These are phyloP conservation scores for Trametes cingulata DNA, from an alignment of 768 basidiomycete species.

Conservation along the genomic window DNA sequence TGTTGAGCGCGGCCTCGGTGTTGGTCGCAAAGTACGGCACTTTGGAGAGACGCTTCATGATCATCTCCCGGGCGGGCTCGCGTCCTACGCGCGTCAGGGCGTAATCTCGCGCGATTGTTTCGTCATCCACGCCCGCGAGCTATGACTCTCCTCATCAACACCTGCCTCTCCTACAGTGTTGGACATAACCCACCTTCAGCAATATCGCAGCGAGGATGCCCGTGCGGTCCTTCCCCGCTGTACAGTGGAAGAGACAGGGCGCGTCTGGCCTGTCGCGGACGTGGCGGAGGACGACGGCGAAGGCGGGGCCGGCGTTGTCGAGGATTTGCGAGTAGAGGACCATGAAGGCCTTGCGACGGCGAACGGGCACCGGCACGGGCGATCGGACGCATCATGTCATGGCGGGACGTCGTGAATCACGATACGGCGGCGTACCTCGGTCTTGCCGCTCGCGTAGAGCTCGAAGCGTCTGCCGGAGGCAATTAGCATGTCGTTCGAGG, in stretches of 20 bases:
- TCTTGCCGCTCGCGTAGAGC: slow-evolving; percentile 78
- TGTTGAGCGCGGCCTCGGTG: slow-evolving; percentile 75
- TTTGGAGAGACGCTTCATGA: slow-evolving; percentile 65
- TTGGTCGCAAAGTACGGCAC: slow-evolving; percentile 76
- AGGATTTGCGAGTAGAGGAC: slow-evolving; percentile 80
- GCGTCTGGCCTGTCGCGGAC: slow-evolving; percentile 68
- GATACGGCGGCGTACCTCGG: slow-evolving; percentile 52
- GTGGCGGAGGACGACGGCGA: slow-evolving; percentile 71
- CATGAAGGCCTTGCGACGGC: slow-evolving; percentile 66
- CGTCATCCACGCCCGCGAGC: slow-evolving; percentile 74
- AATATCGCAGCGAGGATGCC: slow-evolving; percentile 74
- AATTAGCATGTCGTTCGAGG: neutral
- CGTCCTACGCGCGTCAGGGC: slow-evolving; percentile 77
- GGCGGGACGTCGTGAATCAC: no score
- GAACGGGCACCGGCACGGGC: slow-evolving; percentile 7
- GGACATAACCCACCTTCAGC: slow-evolving; percentile 51
- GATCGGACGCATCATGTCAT: no score
- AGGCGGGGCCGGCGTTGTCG: slow-evolving; percentile 67
- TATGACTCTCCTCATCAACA: slow-evolving; percentile 28
- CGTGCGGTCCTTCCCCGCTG: slow-evolving; percentile 85
- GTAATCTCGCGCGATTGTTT: slow-evolving; percentile 70
- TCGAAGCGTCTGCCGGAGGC: slow-evolving; percentile 54
- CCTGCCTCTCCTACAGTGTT: neutral
- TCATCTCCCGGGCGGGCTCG: slow-evolving; percentile 71
- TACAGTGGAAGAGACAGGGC: slow-evolving; percentile 75